Conservation (phyloP, 768 basidiomycete genomes). For the Terana coerulea region DNA sequence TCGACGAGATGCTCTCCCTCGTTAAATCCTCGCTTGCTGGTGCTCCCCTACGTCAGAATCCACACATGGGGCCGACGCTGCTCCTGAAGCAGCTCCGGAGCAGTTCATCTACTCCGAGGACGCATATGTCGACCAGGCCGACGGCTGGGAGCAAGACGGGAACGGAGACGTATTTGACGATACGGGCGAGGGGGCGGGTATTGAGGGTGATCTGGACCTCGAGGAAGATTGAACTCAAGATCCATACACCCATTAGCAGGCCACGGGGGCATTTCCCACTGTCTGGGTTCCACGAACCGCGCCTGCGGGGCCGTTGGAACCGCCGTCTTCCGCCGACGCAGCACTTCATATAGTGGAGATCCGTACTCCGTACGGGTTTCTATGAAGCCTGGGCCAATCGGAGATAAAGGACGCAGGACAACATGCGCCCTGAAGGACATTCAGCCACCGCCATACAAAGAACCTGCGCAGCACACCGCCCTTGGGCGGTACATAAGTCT, state of each 20-base stretch:
- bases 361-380: neutral
- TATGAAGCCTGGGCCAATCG: neutral
- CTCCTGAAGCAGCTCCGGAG: conserved; percentile 21
- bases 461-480: too few species aligned
- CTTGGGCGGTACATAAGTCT: too few species aligned
- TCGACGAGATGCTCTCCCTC: conserved; percentile 59
- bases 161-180: conserved; percentile 64
- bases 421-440: too few species aligned
- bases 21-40: conserved; percentile 44
- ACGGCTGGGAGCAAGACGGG: conserved; percentile 37
- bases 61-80: conserved; percentile 10
- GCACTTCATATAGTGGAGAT: too few species aligned
- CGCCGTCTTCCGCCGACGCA: neutral
- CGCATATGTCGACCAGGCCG: conserved; percentile 19
- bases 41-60: too few species aligned
- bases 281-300: neutral
- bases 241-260: neutral
- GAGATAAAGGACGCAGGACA: neutral
- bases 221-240: neutral
- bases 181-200: conserved; percentile 57
- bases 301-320: neutral
- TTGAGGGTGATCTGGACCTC: conserved; percentile 46
- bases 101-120: conserved; percentile 13
- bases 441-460: too few species aligned
- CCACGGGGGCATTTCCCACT: neutral